A percentile compares a stretch with the other conserved stretches of the same genome.
phyloP scores from a whole-genome alignment of 1,139 yeast genomes.

The Nakaseomyces glabratus region DNA sequence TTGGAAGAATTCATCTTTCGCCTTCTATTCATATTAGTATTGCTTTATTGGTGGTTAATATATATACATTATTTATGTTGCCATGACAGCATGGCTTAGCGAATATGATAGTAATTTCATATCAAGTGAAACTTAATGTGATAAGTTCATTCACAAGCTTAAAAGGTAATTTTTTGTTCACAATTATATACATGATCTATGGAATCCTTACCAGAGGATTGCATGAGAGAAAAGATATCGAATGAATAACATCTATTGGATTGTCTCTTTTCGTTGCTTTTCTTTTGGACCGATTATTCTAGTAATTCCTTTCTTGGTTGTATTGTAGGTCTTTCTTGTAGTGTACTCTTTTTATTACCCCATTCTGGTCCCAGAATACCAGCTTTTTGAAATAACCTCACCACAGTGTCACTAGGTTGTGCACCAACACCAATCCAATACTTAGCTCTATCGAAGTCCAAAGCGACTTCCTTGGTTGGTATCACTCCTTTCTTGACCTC shows the following conservation, averaged over 20 bases:
- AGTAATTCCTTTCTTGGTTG: constrained; percentile 16
- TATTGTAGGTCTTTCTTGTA: constrained; percentile 7
- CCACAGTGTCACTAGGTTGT: constrained; percentile 79
- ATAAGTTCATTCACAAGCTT: too few relatives aligned
- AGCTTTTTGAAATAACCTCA: constrained; percentile 68
- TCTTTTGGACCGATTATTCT: constrained; percentile 8
- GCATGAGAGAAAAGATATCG: too few relatives aligned
- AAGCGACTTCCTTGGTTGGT: constrained; percentile 68
- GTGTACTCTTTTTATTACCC: constrained; percentile 26
- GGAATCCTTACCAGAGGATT: too few relatives aligned
- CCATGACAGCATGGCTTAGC: too few relatives aligned
- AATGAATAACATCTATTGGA: not conserved
- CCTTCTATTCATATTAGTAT: too few relatives aligned
- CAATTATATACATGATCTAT: too few relatives aligned
- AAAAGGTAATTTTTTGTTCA: too few relatives aligned
- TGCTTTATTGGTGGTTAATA: too few relatives aligned
- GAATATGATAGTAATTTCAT: too few relatives aligned
- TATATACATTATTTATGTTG: too few relatives aligned
- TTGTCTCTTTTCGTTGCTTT: not conserved
- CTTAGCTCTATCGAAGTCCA: constrained; percentile 86
- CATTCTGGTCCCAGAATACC: constrained; percentile 67
- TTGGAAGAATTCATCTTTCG: too few relatives aligned
- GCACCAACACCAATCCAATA: constrained; percentile 99
- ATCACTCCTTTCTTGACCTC: constrained; percentile 48
- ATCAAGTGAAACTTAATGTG: too few relatives aligned